Evolutionary conservation across 2,329 filamentous ascomycete species (phyloP).

Genomic region (Trichoderma lentiforme): DNA sequence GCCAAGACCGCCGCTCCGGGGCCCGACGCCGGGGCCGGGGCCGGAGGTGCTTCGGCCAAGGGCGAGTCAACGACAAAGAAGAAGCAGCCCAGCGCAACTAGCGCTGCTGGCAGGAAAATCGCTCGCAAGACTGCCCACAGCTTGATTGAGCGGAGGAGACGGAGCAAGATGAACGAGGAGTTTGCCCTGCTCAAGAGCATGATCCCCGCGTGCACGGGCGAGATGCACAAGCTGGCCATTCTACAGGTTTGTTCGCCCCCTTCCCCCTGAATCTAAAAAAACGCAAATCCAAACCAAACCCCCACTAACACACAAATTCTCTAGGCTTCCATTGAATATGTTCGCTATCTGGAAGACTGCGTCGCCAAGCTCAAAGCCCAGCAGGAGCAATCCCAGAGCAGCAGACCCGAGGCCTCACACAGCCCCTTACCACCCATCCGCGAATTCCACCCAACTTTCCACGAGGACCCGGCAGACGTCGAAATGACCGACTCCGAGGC

Average conservation of each 20-base stretch:
- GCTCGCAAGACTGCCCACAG: slow-evolving; percentile 95
- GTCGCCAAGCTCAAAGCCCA: slow-evolving; percentile 72
- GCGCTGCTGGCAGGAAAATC: slow-evolving; percentile 87
- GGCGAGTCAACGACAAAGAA: slow-evolving; percentile 67
- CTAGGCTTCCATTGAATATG: slow-evolving; percentile 92
- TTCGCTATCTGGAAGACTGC: slow-evolving; percentile 89
- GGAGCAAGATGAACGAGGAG: slow-evolving; percentile 99
- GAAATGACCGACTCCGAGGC: slow-evolving; percentile 59
- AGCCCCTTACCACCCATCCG: slow-evolving; percentile 36
- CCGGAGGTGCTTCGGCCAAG: slow-evolving; percentile 24
- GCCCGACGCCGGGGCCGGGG: slow-evolving; percentile 19
- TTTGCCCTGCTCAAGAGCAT: slow-evolving; percentile 90
- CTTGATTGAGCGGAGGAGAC: slow-evolving; percentile 81
- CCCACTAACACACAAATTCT: neutral
- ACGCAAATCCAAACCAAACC: neutral
- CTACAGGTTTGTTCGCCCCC: slow-evolving; percentile 63
- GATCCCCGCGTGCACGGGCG: slow-evolving; percentile 92
- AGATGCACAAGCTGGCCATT: slow-evolving; percentile 98
- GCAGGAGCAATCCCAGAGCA: slow-evolving; percentile 35
- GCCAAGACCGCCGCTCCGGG: slow-evolving; percentile 23
- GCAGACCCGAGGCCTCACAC: slow-evolving; percentile 28
- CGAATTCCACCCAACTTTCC: slow-evolving; percentile 41
- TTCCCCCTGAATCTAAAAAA: neutral
- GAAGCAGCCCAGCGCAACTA: slow-evolving; percentile 72
- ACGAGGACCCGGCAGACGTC: slow-evolving; percentile 46